Percentiles rank a stretch among this genome's conserved stretches.
phyloP scores from a whole-genome alignment of 441 rosid species.

The Gossypium laxum region DNA sequence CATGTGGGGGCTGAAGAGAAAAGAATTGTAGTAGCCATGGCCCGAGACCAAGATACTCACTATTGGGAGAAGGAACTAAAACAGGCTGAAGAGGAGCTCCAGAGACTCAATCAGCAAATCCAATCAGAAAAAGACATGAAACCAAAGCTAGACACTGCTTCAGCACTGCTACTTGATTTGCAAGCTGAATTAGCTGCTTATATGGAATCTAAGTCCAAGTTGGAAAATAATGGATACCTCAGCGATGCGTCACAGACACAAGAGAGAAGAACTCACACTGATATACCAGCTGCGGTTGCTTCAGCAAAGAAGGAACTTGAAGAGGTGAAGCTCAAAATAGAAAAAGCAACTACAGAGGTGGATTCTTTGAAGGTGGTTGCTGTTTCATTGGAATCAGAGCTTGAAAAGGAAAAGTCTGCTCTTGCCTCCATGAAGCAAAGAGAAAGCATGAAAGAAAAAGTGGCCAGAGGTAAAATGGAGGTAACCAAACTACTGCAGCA shows the following conservation, averaged over 20 bases:
- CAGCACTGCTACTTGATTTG: constrained; percentile 59
- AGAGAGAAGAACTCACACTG: constrained; percentile 36
- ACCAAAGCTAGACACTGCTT: constrained; percentile 60
- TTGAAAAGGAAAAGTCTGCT: constrained; percentile 53
- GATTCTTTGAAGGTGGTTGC: constrained; percentile 61
- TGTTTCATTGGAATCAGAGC: constrained; percentile 48
- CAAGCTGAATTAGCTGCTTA: constrained; percentile 73
- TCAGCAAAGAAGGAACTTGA: constrained; percentile 79
- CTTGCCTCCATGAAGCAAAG: constrained; percentile 54
- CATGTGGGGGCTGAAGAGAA: constrained; percentile 88
- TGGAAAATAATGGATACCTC: constrained; percentile 29
- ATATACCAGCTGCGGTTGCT: constrained; percentile 51
- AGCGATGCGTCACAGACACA: constrained; percentile 24
- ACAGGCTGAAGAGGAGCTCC: constrained; percentile 79
- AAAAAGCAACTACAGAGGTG: constrained; percentile 64
- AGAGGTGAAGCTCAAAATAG: constrained; percentile 60
- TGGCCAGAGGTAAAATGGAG: constrained; percentile 54
- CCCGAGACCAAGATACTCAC: constrained; percentile 69
- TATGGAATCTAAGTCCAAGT: constrained; percentile 63
- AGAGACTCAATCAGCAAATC: constrained; percentile 58
- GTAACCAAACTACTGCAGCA: constrained; percentile 69
- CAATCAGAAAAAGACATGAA: constrained; percentile 57
- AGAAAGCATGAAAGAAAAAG: constrained; percentile 90
- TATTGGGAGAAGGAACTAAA: constrained; percentile 80
- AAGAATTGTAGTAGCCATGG: constrained; percentile 80